Percentiles rank a stretch among this genome's conserved stretches.
These are phyloP conservation scores for Calonectria henricotiae DNA, from an alignment of 2,329 filamentous ascomycete genomes.

Conservation along the genomic window DNA sequence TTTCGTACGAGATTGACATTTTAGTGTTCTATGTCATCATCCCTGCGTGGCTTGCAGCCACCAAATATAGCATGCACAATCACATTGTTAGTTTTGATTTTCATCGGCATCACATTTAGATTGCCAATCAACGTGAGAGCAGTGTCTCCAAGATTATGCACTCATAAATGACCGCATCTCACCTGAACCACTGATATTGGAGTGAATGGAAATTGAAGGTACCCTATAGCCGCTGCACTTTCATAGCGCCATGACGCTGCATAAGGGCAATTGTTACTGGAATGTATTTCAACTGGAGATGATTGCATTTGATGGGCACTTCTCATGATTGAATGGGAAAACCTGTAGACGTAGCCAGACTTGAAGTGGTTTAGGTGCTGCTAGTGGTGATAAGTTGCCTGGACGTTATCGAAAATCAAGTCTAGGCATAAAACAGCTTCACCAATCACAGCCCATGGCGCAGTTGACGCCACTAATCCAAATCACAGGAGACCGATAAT, in stretches of 20 bases:
- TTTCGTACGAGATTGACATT: too few species aligned
- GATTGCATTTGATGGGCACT: background rate
- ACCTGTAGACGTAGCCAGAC: background rate
- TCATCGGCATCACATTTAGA: background rate
- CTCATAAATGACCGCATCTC: background rate
- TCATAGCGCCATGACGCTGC: background rate
- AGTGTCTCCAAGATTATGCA: too few species aligned
- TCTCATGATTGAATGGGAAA: too few species aligned
- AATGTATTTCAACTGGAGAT: background rate
- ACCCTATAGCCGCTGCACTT: constrained; percentile 35
- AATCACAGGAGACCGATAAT: background rate
- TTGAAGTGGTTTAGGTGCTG: background rate
- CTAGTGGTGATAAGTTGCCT: background rate
- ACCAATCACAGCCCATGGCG: constrained; percentile 22
- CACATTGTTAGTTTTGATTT: background rate
- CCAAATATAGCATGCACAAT: background rate
- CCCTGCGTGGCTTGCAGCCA: constrained; percentile 2
- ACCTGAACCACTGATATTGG: background rate
- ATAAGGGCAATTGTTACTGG: background rate
- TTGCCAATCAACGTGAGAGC: background rate
- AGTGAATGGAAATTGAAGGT: background rate
- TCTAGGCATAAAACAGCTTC: background rate
- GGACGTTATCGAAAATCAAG: background rate
- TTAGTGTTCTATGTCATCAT: too few species aligned
- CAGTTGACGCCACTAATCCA: constrained; percentile 47